phyloP scores from a whole-genome alignment of 495 filamentous ascomycete genomes.

The Trichoderma erinaceum region DNA sequence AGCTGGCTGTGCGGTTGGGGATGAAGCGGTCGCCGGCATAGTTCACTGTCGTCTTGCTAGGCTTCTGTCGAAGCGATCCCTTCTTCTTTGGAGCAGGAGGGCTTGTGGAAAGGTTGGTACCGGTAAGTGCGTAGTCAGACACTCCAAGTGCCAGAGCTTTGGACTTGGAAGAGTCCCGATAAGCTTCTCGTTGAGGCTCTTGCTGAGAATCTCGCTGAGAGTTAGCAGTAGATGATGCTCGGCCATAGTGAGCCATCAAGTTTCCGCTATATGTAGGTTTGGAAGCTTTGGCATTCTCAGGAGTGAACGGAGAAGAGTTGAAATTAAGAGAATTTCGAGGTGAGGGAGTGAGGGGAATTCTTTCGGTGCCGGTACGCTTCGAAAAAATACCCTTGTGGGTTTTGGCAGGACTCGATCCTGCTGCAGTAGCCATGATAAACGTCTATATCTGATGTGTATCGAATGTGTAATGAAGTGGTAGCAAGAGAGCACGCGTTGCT shows the following conservation, averaged over 20 bases:
- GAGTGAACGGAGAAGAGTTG: slow-evolving; percentile 70
- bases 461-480: slow-evolving; percentile 24
- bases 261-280: slow-evolving; percentile 70
- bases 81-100: slow-evolving; percentile 66
- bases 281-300: slow-evolving; percentile 54
- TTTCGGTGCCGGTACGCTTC: slow-evolving; percentile 83
- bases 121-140: slow-evolving; percentile 85
- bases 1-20: slow-evolving; percentile 82
- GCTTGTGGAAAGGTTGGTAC: slow-evolving; percentile 66
- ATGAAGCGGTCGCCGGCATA: slow-evolving; percentile 95
- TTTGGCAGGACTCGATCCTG: slow-evolving; percentile 88
- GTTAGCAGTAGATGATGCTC: slow-evolving; percentile 25
- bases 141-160: slow-evolving; percentile 90
- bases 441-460: slow-evolving; percentile 19
- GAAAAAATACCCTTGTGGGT: slow-evolving; percentile 87
- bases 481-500: neutral
- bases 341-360: slow-evolving; percentile 90
- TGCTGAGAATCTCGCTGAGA: neutral
- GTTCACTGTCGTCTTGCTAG: slow-evolving; percentile 72
- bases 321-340: slow-evolving; percentile 57
- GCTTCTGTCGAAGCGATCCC: slow-evolving; percentile 54
- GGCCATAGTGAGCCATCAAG: slow-evolving; percentile 66
- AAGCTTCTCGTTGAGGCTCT: slow-evolving; percentile 1
- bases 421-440: slow-evolving; percentile 74
- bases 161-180: slow-evolving; percentile 82